phyloP scores from a whole-genome alignment of 2,329 filamentous ascomycete genomes.

The Trichoderma gracile region DNA sequence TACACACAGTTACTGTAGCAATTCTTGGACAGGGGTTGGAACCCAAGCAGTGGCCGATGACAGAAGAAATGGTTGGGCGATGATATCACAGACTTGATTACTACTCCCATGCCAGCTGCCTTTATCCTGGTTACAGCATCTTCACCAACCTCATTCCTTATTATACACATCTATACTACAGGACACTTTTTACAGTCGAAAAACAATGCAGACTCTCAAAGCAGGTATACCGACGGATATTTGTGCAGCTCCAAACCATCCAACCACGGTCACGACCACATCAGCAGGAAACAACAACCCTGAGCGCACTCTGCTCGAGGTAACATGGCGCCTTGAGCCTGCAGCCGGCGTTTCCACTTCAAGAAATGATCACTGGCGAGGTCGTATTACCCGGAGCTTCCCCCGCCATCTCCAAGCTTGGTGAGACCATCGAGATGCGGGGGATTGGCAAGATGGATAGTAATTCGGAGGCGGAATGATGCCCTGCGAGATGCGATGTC shows the following conservation, averaged over 20 bases:
- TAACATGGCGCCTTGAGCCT: constrained; percentile 24
- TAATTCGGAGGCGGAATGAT: neutral
- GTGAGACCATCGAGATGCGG: constrained; percentile 4
- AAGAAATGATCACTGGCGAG: constrained; percentile 17
- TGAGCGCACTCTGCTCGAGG: constrained; percentile 4
- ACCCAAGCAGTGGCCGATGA: neutral
- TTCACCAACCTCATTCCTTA: constrained; percentile 4
- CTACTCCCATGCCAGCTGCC: neutral
- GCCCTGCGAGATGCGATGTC: constrained; percentile 13
- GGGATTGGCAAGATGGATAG: neutral
- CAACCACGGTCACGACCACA: neutral
- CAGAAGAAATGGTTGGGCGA: neutral
- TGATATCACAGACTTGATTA: neutral
- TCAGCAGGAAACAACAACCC: constrained; percentile 6
- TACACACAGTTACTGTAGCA: neutral
- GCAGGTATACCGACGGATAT: constrained; percentile 20
- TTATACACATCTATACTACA: neutral
- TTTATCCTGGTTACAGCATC: neutral
- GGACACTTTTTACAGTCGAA: neutral
- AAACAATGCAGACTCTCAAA: neutral
- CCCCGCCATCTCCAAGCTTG: constrained; percentile 1
- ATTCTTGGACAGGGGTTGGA: constrained; percentile 6
- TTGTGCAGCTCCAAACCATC: neutral
- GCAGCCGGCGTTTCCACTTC: constrained; percentile 17
- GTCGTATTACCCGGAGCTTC: constrained; percentile 19